Conservation (phyloP, 1,284 basidiomycete genomes). For the Trichosporon sp. region DNA sequence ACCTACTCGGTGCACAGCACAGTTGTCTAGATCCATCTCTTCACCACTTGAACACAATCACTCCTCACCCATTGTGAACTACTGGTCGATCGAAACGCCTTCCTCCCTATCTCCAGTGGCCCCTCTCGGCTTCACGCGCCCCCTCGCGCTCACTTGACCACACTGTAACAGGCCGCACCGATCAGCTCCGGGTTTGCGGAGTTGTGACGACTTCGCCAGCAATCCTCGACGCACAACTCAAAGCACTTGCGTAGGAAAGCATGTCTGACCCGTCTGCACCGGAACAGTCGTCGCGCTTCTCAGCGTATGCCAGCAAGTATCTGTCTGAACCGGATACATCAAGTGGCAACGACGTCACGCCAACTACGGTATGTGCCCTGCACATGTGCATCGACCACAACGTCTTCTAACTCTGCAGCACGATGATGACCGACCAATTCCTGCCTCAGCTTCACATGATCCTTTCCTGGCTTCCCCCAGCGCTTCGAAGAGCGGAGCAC, state of each 20-base stretch:
- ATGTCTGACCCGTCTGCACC: not conserved
- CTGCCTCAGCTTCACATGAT: conserved; percentile 27
- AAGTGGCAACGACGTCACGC: conserved; percentile 4
- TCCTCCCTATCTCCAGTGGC: too few relatives aligned
- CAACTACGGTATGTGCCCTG: not conserved
- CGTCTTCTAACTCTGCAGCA: not conserved
- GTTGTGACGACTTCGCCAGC: not conserved
- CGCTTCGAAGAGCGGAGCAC: conserved; percentile 30
- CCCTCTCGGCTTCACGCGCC: too few relatives aligned
- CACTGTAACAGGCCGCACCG: too few relatives aligned
- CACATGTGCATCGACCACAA: too few relatives aligned
- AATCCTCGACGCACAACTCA: not conserved
- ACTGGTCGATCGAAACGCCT: not conserved
- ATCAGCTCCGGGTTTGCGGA: too few relatives aligned
- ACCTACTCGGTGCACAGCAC: not conserved
- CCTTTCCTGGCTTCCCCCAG: conserved; percentile 43
- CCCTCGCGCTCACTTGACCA: not conserved
- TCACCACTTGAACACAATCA: not conserved
- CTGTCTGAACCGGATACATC: conserved; percentile 9
- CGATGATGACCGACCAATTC: not conserved
- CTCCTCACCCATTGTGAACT: too few relatives aligned
- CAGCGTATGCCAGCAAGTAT: conserved; percentile 43
- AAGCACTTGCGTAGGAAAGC: conserved; percentile 4
- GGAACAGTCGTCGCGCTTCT: conserved; percentile 27
- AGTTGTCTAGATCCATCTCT: not conserved